phyloP scores from a whole-genome alignment of 2,329 filamentous ascomycete species.

The Albifimbria verrucaria region DNA sequence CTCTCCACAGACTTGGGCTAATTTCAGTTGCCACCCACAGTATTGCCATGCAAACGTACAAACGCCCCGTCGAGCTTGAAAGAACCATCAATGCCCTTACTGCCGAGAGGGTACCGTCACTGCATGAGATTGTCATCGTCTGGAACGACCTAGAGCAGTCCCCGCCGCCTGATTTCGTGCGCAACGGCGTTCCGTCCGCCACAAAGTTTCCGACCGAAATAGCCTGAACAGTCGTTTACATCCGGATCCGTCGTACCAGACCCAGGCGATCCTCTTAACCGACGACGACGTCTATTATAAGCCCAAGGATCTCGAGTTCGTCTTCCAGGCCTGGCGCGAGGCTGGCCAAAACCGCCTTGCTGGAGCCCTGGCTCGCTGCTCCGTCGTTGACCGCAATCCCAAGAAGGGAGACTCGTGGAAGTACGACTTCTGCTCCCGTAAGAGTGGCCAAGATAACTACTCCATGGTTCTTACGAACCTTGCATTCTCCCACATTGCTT shows the following conservation, averaged over 20 bases:
- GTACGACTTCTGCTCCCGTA: constrained; percentile 28
- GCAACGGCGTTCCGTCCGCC: constrained; percentile 20
- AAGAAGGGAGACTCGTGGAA: constrained; percentile 20
- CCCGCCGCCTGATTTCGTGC: constrained; percentile 15
- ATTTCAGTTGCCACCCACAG: constrained; percentile 7
- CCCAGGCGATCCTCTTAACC: constrained; percentile 35
- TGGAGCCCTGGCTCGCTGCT: constrained; percentile 34
- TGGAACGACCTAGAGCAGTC: constrained; percentile 22
- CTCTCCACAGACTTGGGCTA: neutral
- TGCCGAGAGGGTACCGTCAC: constrained; percentile 17
- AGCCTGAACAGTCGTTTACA: constrained; percentile 21
- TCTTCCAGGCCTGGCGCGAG: constrained; percentile 37
- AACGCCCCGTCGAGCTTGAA: constrained; percentile 21
- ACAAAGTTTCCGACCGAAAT: constrained; percentile 17
- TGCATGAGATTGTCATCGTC: constrained; percentile 23
- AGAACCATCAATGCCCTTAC: constrained; percentile 16
- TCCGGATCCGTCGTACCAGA: constrained; percentile 26
- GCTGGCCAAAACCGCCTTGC: constrained; percentile 31
- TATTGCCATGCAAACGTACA: constrained; percentile 22
- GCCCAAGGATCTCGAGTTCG: constrained; percentile 35
- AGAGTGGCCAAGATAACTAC: constrained; percentile 24
- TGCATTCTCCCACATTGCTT: constrained; percentile 33
- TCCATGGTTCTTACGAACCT: constrained; percentile 35
- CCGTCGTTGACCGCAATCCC: constrained; percentile 14
- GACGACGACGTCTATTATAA: constrained; percentile 38